These are phyloP conservation scores for Selaginella tamariscina DNA, from an alignment of 75 land plant genomes.

Conservation along the genomic window DNA sequence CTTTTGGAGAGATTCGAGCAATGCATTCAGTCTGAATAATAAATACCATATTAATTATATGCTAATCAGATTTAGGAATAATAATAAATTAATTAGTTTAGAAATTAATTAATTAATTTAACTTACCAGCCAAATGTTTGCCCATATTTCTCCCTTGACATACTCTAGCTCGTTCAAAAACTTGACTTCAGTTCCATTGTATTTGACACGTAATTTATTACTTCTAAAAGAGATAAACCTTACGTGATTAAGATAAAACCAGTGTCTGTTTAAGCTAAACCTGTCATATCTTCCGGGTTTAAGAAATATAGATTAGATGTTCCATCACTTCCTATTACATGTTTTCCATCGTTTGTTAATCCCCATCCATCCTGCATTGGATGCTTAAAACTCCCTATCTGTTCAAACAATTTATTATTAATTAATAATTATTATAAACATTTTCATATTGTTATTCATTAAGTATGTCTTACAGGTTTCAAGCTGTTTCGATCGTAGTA, in stretches of 20 bases:
- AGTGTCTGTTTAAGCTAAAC: no score
- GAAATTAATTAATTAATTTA: no score
- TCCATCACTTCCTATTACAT: constrained; percentile 84
- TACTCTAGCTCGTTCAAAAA: constrained; percentile 81
- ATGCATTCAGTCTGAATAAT: constrained; percentile 84
- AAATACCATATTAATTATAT: no score
- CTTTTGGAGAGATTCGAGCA: constrained; percentile 69
- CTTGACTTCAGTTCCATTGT: constrained; percentile 51
- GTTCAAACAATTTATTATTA: no score
- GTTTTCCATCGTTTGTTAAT: constrained; percentile 70
- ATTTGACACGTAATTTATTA: constrained; percentile 38
- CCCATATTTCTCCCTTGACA: constrained; percentile 83
- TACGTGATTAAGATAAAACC: no score
- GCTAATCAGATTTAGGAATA: no score
- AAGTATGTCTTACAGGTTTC: not conserved
- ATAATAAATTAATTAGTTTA: no score
- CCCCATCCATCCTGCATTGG: constrained; percentile 98
- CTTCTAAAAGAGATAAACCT: no score
- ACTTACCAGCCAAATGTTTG: constrained; percentile 86
- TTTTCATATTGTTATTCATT: not conserved
- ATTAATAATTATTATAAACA: not conserved
- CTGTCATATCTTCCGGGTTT: constrained; percentile 57
- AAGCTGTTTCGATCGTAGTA: not conserved
- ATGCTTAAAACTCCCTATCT: constrained; percentile 53
- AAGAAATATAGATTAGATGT: constrained; percentile 63